phyloP scores from a whole-genome alignment of 306 rosid genomes.

The Castanea sativa region DNA sequence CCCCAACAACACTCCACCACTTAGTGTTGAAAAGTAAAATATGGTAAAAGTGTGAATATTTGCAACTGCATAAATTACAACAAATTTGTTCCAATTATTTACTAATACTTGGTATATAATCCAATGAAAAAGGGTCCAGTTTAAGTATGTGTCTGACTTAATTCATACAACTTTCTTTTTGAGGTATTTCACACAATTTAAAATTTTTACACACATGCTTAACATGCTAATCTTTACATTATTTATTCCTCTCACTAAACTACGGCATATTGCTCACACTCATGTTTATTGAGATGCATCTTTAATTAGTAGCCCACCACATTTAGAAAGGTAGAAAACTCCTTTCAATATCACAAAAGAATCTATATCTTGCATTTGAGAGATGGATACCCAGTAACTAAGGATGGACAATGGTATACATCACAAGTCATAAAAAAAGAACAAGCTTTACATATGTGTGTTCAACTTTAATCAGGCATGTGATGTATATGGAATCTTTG shows the following conservation, averaged over 20 bases:
- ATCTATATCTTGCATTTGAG: background rate
- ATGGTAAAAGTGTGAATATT: background rate
- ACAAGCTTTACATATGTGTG: background rate
- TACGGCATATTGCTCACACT: background rate
- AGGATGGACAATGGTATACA: background rate
- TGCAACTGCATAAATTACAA: background rate
- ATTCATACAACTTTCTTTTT: background rate
- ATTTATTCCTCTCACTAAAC: background rate
- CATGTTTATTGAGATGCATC: background rate
- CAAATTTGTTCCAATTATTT: background rate
- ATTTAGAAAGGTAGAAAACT: background rate
- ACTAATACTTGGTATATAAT: background rate
- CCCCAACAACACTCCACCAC: background rate
- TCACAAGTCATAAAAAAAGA: conserved; percentile 19
- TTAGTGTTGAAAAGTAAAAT: background rate
- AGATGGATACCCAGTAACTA: background rate
- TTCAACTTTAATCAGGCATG: no score
- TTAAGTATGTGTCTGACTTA: background rate
- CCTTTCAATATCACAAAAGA: background rate
- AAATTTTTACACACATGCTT: background rate
- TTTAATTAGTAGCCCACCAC: background rate
- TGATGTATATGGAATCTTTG: no score
- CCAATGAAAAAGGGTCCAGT: background rate
- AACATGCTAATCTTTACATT: background rate
- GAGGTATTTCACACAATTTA: background rate